phyloP scores from a whole-genome alignment of 176 grass and related monocot species.

The Aegilops umbellulata region DNA sequence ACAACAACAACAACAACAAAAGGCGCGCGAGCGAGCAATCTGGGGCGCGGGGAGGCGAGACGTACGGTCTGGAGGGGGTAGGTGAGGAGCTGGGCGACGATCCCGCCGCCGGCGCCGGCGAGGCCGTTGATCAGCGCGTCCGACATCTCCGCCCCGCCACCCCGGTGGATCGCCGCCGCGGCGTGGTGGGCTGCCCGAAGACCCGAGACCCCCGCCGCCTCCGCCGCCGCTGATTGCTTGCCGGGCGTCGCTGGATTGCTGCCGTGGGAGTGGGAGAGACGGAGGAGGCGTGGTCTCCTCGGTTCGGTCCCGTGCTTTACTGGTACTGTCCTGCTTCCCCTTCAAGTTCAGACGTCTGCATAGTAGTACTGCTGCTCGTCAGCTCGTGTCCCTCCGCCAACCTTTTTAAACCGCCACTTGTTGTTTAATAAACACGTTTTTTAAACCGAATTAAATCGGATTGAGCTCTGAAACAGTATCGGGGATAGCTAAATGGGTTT shows the following conservation, averaged over 20 bases:
- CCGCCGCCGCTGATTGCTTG: neutral
- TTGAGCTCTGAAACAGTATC: neutral
- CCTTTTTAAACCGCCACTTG: neutral
- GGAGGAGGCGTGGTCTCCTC: slow-evolving; percentile 14
- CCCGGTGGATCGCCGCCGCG: slow-evolving; percentile 14
- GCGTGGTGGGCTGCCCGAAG: neutral
- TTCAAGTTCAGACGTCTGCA: neutral
- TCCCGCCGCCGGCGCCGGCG: slow-evolving; percentile 86
- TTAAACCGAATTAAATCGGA: neutral
- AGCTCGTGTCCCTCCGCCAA: neutral
- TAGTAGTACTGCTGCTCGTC: neutral
- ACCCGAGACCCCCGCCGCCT: neutral
- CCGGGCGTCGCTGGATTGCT: slow-evolving; percentile 7
- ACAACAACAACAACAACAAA: neutral
- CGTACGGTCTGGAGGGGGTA: slow-evolving; percentile 89
- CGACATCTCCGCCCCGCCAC: slow-evolving; percentile 48
- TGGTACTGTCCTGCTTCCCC: neutral
- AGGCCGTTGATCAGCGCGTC: slow-evolving; percentile 93
- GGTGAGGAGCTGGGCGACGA: slow-evolving; percentile 83
- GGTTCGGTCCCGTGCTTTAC: slow-evolving; percentile 3
- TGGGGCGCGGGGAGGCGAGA: neutral
- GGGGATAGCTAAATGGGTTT: neutral
- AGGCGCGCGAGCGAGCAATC: neutral
- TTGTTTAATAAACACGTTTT: neutral
- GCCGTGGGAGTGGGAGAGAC: slow-evolving; percentile 13